Evolutionary conservation across 768 basidiomycete species (phyloP), one percentile per base, ranked within the genome.

Genomic region (Cyclocybe cylindracea): DNA sequence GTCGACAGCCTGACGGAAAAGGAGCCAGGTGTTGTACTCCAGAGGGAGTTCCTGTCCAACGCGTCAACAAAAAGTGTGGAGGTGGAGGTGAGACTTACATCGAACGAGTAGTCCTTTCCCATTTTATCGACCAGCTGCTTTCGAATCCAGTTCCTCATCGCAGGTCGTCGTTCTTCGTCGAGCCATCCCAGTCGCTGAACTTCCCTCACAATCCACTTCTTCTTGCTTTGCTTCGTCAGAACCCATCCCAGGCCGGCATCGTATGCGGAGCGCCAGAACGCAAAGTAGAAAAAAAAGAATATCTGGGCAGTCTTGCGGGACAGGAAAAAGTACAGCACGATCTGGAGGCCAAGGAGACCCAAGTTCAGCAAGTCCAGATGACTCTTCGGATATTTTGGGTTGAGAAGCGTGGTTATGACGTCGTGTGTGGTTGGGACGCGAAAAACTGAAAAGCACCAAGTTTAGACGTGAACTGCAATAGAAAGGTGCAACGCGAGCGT

Each of bases 11-110:
- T 97, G 94, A 44, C 96, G 85, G 70, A 98, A 99, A 52, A 98
- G 78, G 31, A 99, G 77, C 97, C 96, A 99, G 0, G 91, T 83
- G 61, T 98, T 98, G 70, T 96, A 98, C 68, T 98, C 95, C 36
- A 93, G 66, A 0, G 95, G 95, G 11, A 96, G 79, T 45, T 89
- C 85, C 92, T 94, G 46, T n/a, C 50, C 40, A 44, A 35, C 19
- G 39, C 29, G 38, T 54, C 16, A 49, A 34, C 35, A 39, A 51
- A 37, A 41, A 47, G 49, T 14, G 47, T 43, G 16, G 46, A 38
- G 44, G 42, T 47, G 39, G 50, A 39, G 32, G 14, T 39, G 39
- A 18, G 16, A 80, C 85, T 34, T 61, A 93, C 92, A 62, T 97
- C 90, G 65, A 96, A 96, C 4, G 87, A 87, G 67, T 97, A 98